Percentiles rank a stretch among this genome's conserved stretches.
phyloP scores from a whole-genome alignment of 176 grass and related monocot species.

The Carex myosuroides region DNA sequence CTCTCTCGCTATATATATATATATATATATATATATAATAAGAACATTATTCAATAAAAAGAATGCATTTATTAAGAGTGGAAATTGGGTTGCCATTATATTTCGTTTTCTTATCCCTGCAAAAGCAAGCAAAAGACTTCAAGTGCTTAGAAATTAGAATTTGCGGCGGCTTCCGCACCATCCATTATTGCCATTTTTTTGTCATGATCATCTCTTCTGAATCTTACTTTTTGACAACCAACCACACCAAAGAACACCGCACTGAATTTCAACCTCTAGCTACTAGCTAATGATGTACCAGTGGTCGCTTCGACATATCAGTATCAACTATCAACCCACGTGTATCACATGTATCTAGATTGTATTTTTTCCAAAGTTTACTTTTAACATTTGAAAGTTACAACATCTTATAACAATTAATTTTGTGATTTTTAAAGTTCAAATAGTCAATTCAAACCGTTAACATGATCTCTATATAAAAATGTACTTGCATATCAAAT shows the following conservation, averaged over 20 bases:
- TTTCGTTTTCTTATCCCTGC: background rate
- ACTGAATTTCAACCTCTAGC: background rate
- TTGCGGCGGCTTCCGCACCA: background rate
- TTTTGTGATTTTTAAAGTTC: no score
- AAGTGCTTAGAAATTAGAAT: background rate
- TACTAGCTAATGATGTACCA: background rate
- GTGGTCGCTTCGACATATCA: background rate
- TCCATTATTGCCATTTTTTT: background rate
- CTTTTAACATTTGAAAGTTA: no score
- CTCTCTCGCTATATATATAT: no score
- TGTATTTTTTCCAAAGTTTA: background rate
- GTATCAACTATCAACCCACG: background rate
- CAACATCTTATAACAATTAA: no score
- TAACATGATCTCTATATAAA: no score
- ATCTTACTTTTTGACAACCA: constrained; percentile 15
- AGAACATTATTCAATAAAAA: background rate
- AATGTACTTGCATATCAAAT: no score
- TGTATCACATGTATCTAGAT: background rate
- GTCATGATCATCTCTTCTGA: background rate
- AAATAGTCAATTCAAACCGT: no score
- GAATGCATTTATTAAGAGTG: background rate
- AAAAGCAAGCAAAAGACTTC: background rate
- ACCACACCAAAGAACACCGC: background rate
- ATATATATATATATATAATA: no score
- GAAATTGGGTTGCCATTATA: background rate